A percentile compares a stretch with the other conserved stretches of the same genome.
Evolutionary conservation across 441 rosid species (phyloP).

Genomic region (Euphorbia celastroides): DNA sequence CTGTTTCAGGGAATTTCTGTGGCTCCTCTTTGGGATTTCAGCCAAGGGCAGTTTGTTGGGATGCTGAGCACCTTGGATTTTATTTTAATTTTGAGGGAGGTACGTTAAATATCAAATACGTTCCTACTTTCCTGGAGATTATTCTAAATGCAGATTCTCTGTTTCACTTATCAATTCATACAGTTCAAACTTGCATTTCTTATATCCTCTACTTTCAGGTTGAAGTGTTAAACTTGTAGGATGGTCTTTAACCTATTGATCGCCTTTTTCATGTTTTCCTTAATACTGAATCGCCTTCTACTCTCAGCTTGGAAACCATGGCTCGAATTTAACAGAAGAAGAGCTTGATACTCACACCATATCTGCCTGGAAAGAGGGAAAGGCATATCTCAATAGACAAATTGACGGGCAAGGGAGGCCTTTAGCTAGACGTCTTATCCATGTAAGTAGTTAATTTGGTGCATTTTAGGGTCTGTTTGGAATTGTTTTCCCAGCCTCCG

Average conservation of each 20-base stretch:
- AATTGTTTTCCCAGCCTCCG: no score
- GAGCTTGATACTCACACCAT: slow-evolving; percentile 67
- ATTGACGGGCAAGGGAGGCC: slow-evolving; percentile 45
- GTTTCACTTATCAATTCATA: not conserved
- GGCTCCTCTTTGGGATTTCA: slow-evolving; percentile 68
- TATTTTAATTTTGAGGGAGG: slow-evolving; percentile 60
- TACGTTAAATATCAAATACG: slow-evolving; percentile 16
- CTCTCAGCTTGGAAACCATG: slow-evolving; percentile 54
- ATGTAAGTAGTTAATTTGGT: slow-evolving; percentile 35
- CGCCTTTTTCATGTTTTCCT: not conserved
- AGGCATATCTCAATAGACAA: slow-evolving; percentile 44
- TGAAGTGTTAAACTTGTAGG: not conserved
- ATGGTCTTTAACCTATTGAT: not conserved
- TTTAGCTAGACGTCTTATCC: slow-evolving; percentile 40
- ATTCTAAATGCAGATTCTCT: slow-evolving; percentile 1
- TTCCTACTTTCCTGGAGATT: slow-evolving; percentile 2
- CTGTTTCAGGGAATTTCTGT: slow-evolving; percentile 53
- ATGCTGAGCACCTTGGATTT: slow-evolving; percentile 57
- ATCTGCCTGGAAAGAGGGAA: slow-evolving; percentile 69
- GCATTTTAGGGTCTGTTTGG: no score
- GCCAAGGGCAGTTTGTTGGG: slow-evolving; percentile 49
- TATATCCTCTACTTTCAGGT: not conserved
- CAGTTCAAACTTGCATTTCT: not conserved
- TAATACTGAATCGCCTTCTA: slow-evolving; percentile 12
- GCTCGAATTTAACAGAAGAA: slow-evolving; percentile 65